A percentile compares a stretch with the other conserved stretches of the same genome.
These are phyloP conservation scores for Pyronema domesticum DNA, from an alignment of 495 filamentous ascomycete genomes.

Conservation along the genomic window DNA sequence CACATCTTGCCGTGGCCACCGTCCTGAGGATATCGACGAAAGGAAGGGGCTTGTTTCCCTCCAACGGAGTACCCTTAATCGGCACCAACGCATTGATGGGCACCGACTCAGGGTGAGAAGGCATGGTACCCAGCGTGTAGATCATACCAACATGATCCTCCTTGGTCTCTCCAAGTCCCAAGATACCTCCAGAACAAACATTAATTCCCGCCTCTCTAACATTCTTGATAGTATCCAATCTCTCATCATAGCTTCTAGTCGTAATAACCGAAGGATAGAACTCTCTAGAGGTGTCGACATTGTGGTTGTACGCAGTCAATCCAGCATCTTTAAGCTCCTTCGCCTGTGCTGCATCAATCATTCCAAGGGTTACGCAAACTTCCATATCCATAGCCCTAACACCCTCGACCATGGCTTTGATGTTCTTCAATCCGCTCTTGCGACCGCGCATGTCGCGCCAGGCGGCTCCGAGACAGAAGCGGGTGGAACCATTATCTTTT, in stretches of 20 bases:
- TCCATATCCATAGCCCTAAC: constrained; percentile 69
- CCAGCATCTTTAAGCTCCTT: constrained; percentile 64
- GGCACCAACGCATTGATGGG: constrained; percentile 74
- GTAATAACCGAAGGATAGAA: constrained; percentile 69
- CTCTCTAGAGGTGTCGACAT: constrained; percentile 71
- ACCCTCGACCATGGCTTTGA: constrained; percentile 64
- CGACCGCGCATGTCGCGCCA: constrained; percentile 85
- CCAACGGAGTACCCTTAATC: constrained; percentile 68
- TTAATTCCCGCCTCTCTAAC: constrained; percentile 69
- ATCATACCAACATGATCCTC: constrained; percentile 62
- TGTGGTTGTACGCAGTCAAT: constrained; percentile 78
- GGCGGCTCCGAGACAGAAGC: constrained; percentile 84
- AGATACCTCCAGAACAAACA: constrained; percentile 69
- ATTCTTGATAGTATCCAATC: constrained; percentile 51
- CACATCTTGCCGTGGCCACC: constrained; percentile 57
- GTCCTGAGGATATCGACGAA: constrained; percentile 56
- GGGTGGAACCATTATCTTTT: constrained; percentile 58
- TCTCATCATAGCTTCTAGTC: constrained; percentile 67
- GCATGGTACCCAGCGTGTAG: constrained; percentile 57
- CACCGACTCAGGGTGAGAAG: constrained; percentile 63
- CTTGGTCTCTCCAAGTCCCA: constrained; percentile 58
- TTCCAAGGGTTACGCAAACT: constrained; percentile 70
- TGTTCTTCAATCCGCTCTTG: constrained; percentile 56
- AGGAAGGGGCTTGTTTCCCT: constrained; percentile 46
- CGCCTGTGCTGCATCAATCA: constrained; percentile 65